phyloP scores from a whole-genome alignment of 2,329 filamentous ascomycete species.

The Endocalyx cinctus region DNA sequence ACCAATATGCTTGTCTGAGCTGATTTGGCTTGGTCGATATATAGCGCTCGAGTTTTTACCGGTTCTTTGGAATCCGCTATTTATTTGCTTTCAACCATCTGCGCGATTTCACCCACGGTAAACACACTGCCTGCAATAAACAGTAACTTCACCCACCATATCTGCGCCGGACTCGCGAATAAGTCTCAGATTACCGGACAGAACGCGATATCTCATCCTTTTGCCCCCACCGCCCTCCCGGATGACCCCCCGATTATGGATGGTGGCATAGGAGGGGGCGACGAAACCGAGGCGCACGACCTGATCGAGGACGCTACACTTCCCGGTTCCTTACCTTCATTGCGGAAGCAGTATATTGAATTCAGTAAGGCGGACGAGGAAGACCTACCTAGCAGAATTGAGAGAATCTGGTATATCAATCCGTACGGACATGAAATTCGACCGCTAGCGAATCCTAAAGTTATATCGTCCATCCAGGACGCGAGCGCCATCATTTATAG shows the following conservation, averaged over 20 bases:
- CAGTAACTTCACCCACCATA: slow-evolving; percentile 93
- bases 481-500: slow-evolving; percentile 77
- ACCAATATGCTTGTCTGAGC: no score
- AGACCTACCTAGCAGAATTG: slow-evolving; percentile 72
- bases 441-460: slow-evolving; percentile 76
- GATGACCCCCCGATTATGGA: slow-evolving; percentile 20
- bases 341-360: slow-evolving; percentile 75
- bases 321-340: slow-evolving; percentile 72
- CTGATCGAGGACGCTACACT: slow-evolving; percentile 74
- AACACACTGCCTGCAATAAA: slow-evolving; percentile 86
- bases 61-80: slow-evolving; percentile 91
- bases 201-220: slow-evolving; percentile 86
- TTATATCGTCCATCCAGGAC: slow-evolving; percentile 61
- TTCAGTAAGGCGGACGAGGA: slow-evolving; percentile 75
- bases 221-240: slow-evolving; percentile 53
- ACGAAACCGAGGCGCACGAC: slow-evolving; percentile 52
- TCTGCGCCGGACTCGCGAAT: slow-evolving; percentile 74
- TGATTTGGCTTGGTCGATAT: not conserved
- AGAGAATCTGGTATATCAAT: slow-evolving; percentile 93
- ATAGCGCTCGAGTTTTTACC: slow-evolving; percentile 73
- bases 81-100: slow-evolving; percentile 82
- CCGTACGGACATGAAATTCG: slow-evolving; percentile 96
- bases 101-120: slow-evolving; percentile 71
- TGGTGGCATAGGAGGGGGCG: slow-evolving; percentile 26
- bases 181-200: slow-evolving; percentile 81